A percentile compares a stretch with the other conserved stretches of the same genome.
Evolutionary conservation across 352 stramenopile genomes (phyloP).

Genomic region (Phytophthora chlamydospora): DNA sequence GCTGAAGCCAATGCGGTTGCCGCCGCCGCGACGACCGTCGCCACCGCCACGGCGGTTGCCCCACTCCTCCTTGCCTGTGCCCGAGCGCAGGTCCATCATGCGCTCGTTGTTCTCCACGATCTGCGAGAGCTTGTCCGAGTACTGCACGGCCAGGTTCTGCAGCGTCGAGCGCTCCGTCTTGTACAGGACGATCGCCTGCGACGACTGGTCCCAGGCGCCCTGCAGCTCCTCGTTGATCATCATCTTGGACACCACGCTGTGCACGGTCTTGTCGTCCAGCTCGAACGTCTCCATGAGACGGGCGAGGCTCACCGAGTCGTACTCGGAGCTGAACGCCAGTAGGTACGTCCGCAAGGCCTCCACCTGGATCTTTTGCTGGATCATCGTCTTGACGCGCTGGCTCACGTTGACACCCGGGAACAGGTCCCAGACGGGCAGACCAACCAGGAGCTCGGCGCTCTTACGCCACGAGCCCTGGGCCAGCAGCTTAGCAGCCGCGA

Average conservation of each 20-base stretch:
- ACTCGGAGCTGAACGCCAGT: conserved; percentile 95
- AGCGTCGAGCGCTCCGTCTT: conserved; percentile 94
- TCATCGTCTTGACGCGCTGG: conserved; percentile 90
- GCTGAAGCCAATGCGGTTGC: conserved; percentile 44
- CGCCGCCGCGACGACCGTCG: conserved; percentile 44
- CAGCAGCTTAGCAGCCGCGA: conserved; percentile 94
- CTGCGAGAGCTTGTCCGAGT: conserved; percentile 93
- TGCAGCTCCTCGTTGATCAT: conserved; percentile 99
- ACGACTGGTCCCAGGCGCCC: conserved; percentile 98
- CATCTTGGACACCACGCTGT: conserved; percentile 99
- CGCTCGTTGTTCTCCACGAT: conserved; percentile 92
- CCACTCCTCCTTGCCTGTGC: conserved; percentile 72
- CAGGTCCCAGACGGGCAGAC: conserved; percentile 96
- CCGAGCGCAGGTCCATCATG: conserved; percentile 86
- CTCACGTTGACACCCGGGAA: conserved; percentile 89
- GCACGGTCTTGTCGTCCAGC: conserved; percentile 95
- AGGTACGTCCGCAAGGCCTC: conserved; percentile 97
- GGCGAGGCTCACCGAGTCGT: conserved; percentile 95
- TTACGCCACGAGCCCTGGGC: conserved; percentile 96
- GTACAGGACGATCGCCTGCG: conserved; percentile 96
- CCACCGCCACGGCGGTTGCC: conserved; percentile 53
- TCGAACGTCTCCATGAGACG: conserved; percentile 98
- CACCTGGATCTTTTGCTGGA: conserved; percentile 95
- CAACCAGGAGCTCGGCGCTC: conserved; percentile 86
- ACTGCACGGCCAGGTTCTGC: conserved; percentile 96